Conservation (phyloP, 306 rosid genomes). For the Medicago truncatula region MtrunA17r5.0-ANR NC_053048.1:10690501-10691000, state of each 20-base stretch:
- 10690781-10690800: background rate
- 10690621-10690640: slow-evolving; percentile 10
- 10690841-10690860: background rate
- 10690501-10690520: background rate
- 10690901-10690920: background rate
- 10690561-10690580: background rate
- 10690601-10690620: background rate
- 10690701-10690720: background rate
- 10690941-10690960: slow-evolving; percentile 25
- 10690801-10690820: background rate
- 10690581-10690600: slow-evolving; percentile 10
- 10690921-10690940: background rate
- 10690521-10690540: background rate
- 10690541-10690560: slow-evolving; percentile 11
- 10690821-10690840: background rate
- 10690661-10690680: slow-evolving; percentile 2
- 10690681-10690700: background rate
- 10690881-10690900: slow-evolving; percentile 1
- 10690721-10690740: background rate
- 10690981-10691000: slow-evolving; percentile 11
- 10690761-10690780: slow-evolving; percentile 6
- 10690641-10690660: background rate
- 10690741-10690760: background rate
- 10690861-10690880: background rate
- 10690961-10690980: slow-evolving; percentile 23